Conservation (phyloP, 2,329 filamentous ascomycete genomes). For the Lachnellula willkommii region DNA sequence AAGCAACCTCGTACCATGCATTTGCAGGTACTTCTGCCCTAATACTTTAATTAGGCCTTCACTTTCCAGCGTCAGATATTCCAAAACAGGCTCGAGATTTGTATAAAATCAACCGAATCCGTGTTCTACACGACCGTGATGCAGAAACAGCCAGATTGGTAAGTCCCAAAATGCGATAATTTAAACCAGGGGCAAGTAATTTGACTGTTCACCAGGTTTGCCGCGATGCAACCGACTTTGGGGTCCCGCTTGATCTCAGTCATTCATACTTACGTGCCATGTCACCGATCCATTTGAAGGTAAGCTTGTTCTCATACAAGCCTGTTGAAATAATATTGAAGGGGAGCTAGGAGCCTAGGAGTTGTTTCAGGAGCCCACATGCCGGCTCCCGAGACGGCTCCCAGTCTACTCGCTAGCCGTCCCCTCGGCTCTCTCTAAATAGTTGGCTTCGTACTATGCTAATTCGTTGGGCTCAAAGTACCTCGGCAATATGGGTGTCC, state of each 20-base stretch:
- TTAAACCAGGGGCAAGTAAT: background rate
- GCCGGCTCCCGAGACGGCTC: too few relatives aligned
- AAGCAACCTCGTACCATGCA: background rate
- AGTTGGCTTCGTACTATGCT: too few relatives aligned
- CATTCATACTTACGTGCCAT: conserved; percentile 82
- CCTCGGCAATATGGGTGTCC: conserved; percentile 77
- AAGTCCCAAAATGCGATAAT: background rate
- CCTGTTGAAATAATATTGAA: too few relatives aligned
- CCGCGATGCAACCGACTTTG: conserved; percentile 64
- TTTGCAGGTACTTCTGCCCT: background rate
- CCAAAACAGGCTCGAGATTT: conserved; percentile 77
- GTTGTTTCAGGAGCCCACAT: too few relatives aligned
- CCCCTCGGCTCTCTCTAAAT: too few relatives aligned
- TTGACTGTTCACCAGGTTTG: conserved; percentile 51
- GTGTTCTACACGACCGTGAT: conserved; percentile 78
- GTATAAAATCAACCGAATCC: conserved; percentile 83
- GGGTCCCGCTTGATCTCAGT: conserved; percentile 71
- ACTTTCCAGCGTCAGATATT: conserved; percentile 83
- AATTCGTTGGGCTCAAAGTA: conserved; percentile 46
- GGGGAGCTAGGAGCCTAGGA: too few relatives aligned
- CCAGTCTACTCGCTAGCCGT: too few relatives aligned
- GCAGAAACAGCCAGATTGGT: conserved; percentile 66
- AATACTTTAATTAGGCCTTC: conserved; percentile 14
- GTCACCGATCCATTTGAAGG: conserved; percentile 73
- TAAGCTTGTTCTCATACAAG: too few relatives aligned